Conservation (phyloP, 495 filamentous ascomycete genomes). For the Aspergillus avenaceus region DNA sequence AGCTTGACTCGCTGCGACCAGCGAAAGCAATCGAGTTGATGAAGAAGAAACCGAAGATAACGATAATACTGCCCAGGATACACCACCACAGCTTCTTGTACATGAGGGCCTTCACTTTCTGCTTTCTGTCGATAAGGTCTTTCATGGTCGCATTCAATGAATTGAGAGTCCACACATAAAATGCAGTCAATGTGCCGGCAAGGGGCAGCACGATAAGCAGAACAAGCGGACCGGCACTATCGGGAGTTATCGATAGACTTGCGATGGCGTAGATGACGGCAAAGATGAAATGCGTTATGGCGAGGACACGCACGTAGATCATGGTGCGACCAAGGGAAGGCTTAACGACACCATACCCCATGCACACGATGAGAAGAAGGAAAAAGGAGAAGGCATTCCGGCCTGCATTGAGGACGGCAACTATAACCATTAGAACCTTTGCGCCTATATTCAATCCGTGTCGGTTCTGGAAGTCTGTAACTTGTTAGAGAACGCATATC, state of each 20-base stretch:
- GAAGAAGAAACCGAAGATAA: conserved; percentile 96
- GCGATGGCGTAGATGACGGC: conserved; percentile 90
- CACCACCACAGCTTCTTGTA: conserved; percentile 99
- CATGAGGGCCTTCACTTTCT: conserved; percentile 90
- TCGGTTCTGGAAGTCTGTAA: conserved; percentile 79
- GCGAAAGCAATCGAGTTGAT: conserved; percentile 94
- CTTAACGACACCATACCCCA: conserved; percentile 99
- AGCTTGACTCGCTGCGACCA: conserved; percentile 73
- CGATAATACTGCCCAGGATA: conserved; percentile 83
- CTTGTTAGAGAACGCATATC: conserved; percentile 5
- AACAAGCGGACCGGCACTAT: conserved; percentile 73
- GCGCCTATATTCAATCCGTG: conserved; percentile 76
- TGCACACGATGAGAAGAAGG: conserved; percentile 95
- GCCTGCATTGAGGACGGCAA: conserved; percentile 85
- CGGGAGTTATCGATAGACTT: conserved; percentile 80
- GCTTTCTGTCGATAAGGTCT: conserved; percentile 88
- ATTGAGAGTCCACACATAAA: conserved; percentile 99
- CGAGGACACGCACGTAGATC: conserved; percentile 88
- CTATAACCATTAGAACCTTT: conserved; percentile 82
- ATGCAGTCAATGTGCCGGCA: conserved; percentile 87
- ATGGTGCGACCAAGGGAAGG: conserved; percentile 89
- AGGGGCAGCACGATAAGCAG: conserved; percentile 92
- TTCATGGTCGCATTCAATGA: conserved; percentile 93
- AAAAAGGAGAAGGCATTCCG: conserved; percentile 99
- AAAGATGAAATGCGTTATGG: conserved; percentile 89